These are phyloP conservation scores for Cokeromyces recurvatus DNA, from an alignment of 371 early-diverging fungal genomes.

Conservation along the genomic window DNA sequence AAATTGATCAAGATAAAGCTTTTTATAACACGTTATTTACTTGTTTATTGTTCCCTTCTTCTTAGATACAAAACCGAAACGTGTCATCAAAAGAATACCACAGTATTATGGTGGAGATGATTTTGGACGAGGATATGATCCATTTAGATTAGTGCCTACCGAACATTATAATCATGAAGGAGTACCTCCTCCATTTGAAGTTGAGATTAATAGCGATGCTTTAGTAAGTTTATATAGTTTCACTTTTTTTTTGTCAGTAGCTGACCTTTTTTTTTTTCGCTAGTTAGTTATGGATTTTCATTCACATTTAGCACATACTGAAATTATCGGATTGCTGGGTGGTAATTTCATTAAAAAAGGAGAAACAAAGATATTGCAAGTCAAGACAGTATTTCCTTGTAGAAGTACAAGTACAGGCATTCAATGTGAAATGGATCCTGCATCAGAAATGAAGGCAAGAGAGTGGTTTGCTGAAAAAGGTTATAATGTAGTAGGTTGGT, in stretches of 20 bases:
- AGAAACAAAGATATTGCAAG: slow-evolving; percentile 43
- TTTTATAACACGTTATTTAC: neutral
- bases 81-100: slow-evolving; percentile 18
- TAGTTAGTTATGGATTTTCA: slow-evolving; percentile 86
- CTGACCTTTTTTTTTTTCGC: too few relatives aligned
- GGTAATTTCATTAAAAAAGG: slow-evolving; percentile 55
- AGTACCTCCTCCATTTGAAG: slow-evolving; percentile 56
- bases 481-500: slow-evolving; percentile 86
- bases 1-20: neutral
- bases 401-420: slow-evolving; percentile 65
- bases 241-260: too few relatives aligned
- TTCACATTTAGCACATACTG: slow-evolving; percentile 17
- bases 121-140: slow-evolving; percentile 54
- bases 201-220: slow-evolving; percentile 55
- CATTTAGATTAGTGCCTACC: slow-evolving; percentile 63
- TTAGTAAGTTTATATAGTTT: slow-evolving; percentile 45
- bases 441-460: slow-evolving; percentile 72
- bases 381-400: slow-evolving; percentile 59
- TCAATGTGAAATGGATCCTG: slow-evolving; percentile 85
- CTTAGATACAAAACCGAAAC: slow-evolving; percentile 30
- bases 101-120: slow-evolving; percentile 38
- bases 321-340: slow-evolving; percentile 80
- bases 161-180: slow-evolving; percentile 42
- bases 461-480: slow-evolving; percentile 66
- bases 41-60: neutral